phyloP scores from a whole-genome alignment of 805 yeast species.

The Spathaspora gorwiae region DNA sequence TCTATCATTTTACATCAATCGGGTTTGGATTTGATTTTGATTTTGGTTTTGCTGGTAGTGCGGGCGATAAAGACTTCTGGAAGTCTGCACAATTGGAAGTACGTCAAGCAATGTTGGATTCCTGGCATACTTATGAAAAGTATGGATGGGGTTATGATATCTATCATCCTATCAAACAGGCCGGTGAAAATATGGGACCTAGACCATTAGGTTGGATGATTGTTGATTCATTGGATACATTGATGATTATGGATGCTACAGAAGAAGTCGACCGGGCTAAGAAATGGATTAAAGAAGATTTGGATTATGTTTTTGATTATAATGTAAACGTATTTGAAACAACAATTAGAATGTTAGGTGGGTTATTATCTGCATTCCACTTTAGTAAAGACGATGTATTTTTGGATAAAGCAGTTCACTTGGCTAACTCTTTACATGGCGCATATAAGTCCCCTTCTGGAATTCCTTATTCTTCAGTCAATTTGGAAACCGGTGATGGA shows the following conservation, averaged over 20 bases:
- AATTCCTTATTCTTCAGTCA: conserved; percentile 75
- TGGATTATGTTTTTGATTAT: conserved; percentile 67
- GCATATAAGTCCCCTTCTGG: conserved; percentile 68
- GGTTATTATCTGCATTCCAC: conserved; percentile 78
- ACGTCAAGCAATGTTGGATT: conserved; percentile 60
- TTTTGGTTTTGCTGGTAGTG: background rate
- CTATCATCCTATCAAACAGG: conserved; percentile 61
- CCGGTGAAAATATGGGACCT: conserved; percentile 71
- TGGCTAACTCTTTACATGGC: conserved; percentile 69
- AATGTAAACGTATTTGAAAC: conserved; percentile 85
- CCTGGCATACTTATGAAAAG: conserved; percentile 72
- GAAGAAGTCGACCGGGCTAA: conserved; percentile 62
- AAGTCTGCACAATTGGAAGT: conserved; percentile 50
- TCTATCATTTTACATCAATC: conserved; percentile 21
- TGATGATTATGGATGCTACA: conserved; percentile 68
- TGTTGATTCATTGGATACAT: conserved; percentile 81
- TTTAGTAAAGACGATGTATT: conserved; percentile 65
- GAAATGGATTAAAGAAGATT: conserved; percentile 67
- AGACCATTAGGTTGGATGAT: conserved; percentile 89
- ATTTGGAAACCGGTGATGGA: conserved; percentile 62
- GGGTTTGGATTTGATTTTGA: background rate
- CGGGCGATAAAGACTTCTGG: conserved; percentile 34
- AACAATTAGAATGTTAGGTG: conserved; percentile 93
- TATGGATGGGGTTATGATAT: conserved; percentile 85
- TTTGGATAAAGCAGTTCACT: conserved; percentile 70